Evolutionary conservation across 805 yeast species (phyloP).

Genomic region (Yarrowia sp.): DNA sequence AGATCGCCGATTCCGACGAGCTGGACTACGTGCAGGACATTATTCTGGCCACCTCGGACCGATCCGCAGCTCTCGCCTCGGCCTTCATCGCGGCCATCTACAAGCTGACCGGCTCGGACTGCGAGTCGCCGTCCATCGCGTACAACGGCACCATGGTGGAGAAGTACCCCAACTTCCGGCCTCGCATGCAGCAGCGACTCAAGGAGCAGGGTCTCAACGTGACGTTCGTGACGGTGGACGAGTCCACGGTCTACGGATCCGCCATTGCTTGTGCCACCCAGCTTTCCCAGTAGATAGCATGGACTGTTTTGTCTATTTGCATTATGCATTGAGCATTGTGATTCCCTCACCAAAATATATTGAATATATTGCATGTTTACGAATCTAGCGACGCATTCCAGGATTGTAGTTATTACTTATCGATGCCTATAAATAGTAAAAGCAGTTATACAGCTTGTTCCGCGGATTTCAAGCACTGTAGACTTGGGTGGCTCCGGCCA

Average conservation of each 20-base stretch:
- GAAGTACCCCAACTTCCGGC: slow-evolving; percentile 36
- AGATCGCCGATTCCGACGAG: slow-evolving; percentile 25
- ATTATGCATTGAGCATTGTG: slow-evolving; percentile 2
- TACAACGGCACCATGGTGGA: slow-evolving; percentile 39
- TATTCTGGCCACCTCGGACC: slow-evolving; percentile 36
- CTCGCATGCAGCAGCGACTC: slow-evolving; percentile 15
- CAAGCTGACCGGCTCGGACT: slow-evolving; percentile 27
- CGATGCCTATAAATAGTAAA: neutral
- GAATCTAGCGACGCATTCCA: too few species aligned
- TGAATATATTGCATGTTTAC: slow-evolving; percentile 4
- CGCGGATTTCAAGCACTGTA: too few species aligned
- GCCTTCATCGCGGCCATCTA: slow-evolving; percentile 33
- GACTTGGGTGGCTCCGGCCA: neutral
- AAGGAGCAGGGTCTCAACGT: slow-evolving; percentile 18
- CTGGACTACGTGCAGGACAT: slow-evolving; percentile 33
- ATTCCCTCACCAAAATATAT: neutral
- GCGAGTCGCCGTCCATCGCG: slow-evolving; percentile 33
- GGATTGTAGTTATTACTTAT: too few species aligned
- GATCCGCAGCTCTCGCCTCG: slow-evolving; percentile 39
- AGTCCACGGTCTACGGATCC: slow-evolving; percentile 1
- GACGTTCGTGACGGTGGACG: slow-evolving; percentile 9
- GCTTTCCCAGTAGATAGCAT: neutral
- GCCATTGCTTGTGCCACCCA: slow-evolving; percentile 21
- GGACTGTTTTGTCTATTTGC: neutral
- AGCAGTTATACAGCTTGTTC: too few species aligned